phyloP scores from a whole-genome alignment of 1,139 yeast genomes.

The Yamadazyma dushanensis region DNA sequence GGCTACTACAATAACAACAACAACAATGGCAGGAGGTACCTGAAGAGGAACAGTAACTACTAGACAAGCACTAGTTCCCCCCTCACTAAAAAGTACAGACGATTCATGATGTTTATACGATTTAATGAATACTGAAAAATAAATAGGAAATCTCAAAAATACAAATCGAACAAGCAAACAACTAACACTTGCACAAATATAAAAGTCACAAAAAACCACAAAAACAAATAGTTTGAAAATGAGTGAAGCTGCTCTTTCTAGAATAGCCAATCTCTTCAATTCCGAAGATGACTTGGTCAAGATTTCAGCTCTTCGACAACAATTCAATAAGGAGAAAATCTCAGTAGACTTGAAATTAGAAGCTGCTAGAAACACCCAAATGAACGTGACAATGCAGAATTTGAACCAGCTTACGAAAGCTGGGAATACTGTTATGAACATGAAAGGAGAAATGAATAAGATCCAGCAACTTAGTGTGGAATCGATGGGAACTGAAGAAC shows the following conservation, averaged over 20 bases:
- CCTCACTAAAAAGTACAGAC: no score
- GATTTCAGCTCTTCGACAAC: constrained; percentile 54
- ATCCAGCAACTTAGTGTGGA: constrained; percentile 58
- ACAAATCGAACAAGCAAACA: not conserved
- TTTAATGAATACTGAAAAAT: no score
- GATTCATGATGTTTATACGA: constrained; percentile 4
- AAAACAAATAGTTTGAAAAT: constrained; percentile 19
- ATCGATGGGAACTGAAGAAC: constrained; percentile 54
- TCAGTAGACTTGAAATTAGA: constrained; percentile 71
- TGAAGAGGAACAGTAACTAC: constrained; percentile 7
- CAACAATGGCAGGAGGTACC: constrained; percentile 13
- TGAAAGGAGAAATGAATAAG: constrained; percentile 57
- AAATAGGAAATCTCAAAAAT: constrained; percentile 2
- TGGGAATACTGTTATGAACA: constrained; percentile 40
- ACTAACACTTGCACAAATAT: not conserved
- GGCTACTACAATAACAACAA: constrained; percentile 7
- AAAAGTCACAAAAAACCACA: not conserved
- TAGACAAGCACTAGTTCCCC: no score
- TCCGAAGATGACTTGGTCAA: constrained; percentile 61
- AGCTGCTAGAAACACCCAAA: constrained; percentile 61
- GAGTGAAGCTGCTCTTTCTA: constrained; percentile 46
- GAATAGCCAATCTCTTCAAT: constrained; percentile 46
- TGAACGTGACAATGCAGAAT: constrained; percentile 49
- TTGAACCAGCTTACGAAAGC: constrained; percentile 37
- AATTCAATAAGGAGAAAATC: constrained; percentile 66